Conservation (phyloP, 768 basidiomycete genomes). For the Termitomyces titanicus region DNA sequence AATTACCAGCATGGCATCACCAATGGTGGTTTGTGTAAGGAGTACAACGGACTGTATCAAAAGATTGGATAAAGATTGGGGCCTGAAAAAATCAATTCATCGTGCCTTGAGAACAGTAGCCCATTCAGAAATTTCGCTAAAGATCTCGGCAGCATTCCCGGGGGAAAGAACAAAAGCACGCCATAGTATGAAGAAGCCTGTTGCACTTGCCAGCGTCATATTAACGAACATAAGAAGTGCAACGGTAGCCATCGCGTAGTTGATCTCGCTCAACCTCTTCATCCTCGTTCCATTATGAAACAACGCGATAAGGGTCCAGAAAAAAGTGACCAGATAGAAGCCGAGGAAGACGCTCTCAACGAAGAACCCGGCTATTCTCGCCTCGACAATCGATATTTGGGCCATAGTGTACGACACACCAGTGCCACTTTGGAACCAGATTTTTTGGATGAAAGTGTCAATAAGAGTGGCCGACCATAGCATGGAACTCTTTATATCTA, state of each 20-base stretch:
- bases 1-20: slow-evolving; percentile 16
- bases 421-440: too few relatives aligned
- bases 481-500: too few relatives aligned
- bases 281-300: too few relatives aligned
- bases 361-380: slow-evolving; percentile 3
- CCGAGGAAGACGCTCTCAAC: slow-evolving; percentile 11
- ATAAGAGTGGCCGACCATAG: too few relatives aligned
- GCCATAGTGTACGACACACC: too few relatives aligned
- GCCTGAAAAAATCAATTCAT: background rate
- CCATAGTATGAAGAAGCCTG: slow-evolving; percentile 6
- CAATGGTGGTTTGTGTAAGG: too few relatives aligned
- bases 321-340: slow-evolving; percentile 13
- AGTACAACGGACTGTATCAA: too few relatives aligned
- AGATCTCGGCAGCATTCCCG: slow-evolving; percentile 6
- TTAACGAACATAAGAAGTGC: slow-evolving; percentile 7
- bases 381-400: slow-evolving; percentile 1
- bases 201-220: slow-evolving; percentile 2
- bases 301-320: background rate
- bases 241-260: slow-evolving; percentile 8
- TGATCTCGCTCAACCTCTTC: slow-evolving; percentile 5
- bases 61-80: too few relatives aligned
- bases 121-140: slow-evolving; percentile 13
- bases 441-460: too few relatives aligned
- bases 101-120: slow-evolving; percentile 12
- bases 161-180: slow-evolving; percentile 12